Base-by-base conservation (phyloP, 2,329 filamentous ascomycete genomes). In the Xylaria arbuscula region DNA sequence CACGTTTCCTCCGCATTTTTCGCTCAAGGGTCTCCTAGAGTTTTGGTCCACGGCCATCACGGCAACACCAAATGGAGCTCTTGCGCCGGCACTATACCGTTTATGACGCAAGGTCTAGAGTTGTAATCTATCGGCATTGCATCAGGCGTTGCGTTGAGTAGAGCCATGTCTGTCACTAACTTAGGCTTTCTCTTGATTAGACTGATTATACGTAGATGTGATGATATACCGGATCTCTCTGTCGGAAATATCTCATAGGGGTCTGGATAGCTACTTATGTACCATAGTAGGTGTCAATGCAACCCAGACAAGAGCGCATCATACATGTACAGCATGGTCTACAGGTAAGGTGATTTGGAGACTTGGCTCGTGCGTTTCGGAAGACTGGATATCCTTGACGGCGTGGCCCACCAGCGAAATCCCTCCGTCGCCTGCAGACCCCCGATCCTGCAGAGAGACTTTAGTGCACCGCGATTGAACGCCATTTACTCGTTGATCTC, bases 1-100 rank as follows among this genome's bases (percentile, higher is more conserved):
- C 34, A 17, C 19, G 24, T 7, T 24, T 64, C 64, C 63, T 70
- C 68, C 68, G 61, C 64, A 59, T 45, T 67, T 54, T 55, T 55
- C 59, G n/a, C 60, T 64, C 53, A 3, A 42, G 45, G 54, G 13
- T 54, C 45, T 34, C 54, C 19, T 48, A 15, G 13, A 9, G 22
- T n/a, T 28, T 62, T 15, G 36, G 34, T 22, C 59, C 67, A 50
- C 28, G 28, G 28, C 28, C 28, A 5, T 5, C 28, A 59, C 42
- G 67, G 54, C 61, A 54, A 42, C 47, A 53, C 57, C 51, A 51
- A 56, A 64, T 42, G 64, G 64, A 64, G 42, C 48, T 51, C 42
- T 59, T 66, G 56, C 47, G 47, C 62, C 62, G 66, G 62, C 24
- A 53, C 62, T 54, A 65, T 45, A 9, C 55, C 22, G n/a, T 24